Evolutionary conservation across 345 rosid species (phyloP).

Genomic region (Bruguiera parviflora): DNA sequence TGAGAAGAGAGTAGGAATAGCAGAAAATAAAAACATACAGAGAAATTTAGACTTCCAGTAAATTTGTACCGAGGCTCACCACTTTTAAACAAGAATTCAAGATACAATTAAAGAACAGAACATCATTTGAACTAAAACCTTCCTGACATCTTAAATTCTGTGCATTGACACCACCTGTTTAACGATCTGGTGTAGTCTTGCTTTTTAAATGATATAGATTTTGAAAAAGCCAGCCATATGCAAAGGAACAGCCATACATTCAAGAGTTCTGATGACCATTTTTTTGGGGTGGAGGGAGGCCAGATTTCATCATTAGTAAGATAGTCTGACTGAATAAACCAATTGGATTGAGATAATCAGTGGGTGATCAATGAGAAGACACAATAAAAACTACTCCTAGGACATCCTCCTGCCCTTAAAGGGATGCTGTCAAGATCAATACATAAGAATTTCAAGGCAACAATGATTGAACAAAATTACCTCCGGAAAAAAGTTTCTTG

Average conservation of each 20-base stretch:
- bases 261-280: too few relatives aligned
- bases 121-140: conserved; percentile 2
- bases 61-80: too few relatives aligned
- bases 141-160: not conserved
- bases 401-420: not conserved
- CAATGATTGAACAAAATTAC: conserved; percentile 5
- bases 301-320: too few relatives aligned
- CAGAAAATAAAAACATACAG: not conserved
- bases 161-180: not conserved
- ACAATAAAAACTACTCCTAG: not conserved
- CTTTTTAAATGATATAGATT: not conserved
- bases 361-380: not conserved
- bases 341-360: not conserved
- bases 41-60: too few relatives aligned
- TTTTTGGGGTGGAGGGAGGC: too few relatives aligned
- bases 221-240: not conserved
- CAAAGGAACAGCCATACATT: too few relatives aligned
- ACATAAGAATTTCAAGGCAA: not conserved
- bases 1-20: not conserved
- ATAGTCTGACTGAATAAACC: too few relatives aligned
- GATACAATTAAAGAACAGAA: not conserved
- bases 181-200: not conserved
- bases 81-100: too few relatives aligned
- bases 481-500: conserved; percentile 19
- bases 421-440: not conserved